Conservation (phyloP, 1,284 basidiomycete species). For the Phylloboletellus chloephorus region DNA sequence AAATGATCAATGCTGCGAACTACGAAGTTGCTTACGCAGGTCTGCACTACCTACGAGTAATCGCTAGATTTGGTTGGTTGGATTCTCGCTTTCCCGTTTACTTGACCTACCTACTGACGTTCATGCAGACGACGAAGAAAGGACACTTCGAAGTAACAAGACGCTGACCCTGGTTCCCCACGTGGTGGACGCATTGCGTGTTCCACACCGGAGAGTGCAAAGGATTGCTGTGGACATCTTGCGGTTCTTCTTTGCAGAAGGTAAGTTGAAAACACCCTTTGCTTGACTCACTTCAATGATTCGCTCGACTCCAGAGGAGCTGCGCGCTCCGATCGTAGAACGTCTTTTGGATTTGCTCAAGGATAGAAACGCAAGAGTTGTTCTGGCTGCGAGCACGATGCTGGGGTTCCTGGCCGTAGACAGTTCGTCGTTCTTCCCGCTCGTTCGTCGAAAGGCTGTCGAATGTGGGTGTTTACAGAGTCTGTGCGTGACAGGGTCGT, state of each 20-base stretch:
- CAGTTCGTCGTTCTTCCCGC: conserved; percentile 12
- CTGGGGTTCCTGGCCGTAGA: conserved; percentile 13
- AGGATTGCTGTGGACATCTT: conserved; percentile 13
- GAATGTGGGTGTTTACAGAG: conserved; percentile 5
- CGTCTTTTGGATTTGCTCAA: conserved; percentile 16
- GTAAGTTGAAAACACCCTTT: conserved; percentile 1
- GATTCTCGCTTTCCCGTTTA: background rate
- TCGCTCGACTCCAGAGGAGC: conserved; percentile 5
- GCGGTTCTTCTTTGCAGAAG: conserved; percentile 13
- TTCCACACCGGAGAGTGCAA: conserved; percentile 18
- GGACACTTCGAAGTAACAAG: background rate
- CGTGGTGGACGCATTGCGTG: conserved; percentile 16
- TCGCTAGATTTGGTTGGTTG: conserved; percentile 21
- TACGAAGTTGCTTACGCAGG: conserved; percentile 16
- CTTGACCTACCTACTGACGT: background rate
- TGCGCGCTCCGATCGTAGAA: conserved; percentile 11
- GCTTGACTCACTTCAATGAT: background rate
- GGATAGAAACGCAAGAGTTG: conserved; percentile 17
- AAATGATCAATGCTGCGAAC: conserved; percentile 14
- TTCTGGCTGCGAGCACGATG: conserved; percentile 15
- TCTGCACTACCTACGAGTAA: conserved; percentile 22
- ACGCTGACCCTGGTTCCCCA: conserved; percentile 10
- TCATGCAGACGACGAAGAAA: conserved; percentile 9
- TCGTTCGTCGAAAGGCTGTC: background rate
- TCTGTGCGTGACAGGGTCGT: conserved; percentile 18